A percentile compares a stretch with the other conserved stretches of the same genome.
These are phyloP conservation scores for Mucor indicus DNA, from an alignment of 371 early-diverging fungal genomes.

Conservation along the genomic window DNA sequence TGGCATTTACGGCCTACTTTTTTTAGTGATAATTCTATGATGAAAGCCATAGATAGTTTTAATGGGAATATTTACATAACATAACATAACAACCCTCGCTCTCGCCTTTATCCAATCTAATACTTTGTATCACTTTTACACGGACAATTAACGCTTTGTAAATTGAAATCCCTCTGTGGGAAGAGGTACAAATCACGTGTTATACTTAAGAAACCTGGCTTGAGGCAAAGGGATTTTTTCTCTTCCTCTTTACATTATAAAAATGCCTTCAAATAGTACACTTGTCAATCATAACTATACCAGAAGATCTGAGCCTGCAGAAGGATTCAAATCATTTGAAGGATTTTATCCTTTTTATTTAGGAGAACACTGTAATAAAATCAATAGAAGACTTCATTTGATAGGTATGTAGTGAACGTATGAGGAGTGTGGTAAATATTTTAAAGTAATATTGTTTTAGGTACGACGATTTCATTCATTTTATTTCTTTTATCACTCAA, in stretches of 20 bases:
- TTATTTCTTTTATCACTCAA: conserved; percentile 15
- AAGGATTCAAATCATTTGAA: conserved; percentile 49
- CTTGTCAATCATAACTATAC: conserved; percentile 57
- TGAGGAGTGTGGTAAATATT: not conserved
- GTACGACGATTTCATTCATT: conserved; percentile 28
- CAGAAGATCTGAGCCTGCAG: conserved; percentile 42
- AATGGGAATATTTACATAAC: no score
- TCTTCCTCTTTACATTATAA: conserved; percentile 1
- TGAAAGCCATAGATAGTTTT: no score
- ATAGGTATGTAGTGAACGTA: conserved; percentile 25
- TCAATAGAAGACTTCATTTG: conserved; percentile 56
- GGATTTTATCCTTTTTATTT: conserved; percentile 72
- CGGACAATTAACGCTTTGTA: no score
- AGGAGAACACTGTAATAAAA: conserved; percentile 58
- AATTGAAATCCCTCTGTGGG: no score
- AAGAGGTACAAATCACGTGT: no score
- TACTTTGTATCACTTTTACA: no score
- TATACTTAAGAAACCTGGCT: no score
- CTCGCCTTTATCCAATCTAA: no score
- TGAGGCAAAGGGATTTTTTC: no score
- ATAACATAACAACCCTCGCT: no score
- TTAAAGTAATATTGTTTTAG: conserved; percentile 5
- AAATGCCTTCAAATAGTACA: conserved; percentile 13
- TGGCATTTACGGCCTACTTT: no score
- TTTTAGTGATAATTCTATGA: no score